phyloP scores from a whole-genome alignment of 179 eudicot species.

The Heliamphora pulchella region DNA sequence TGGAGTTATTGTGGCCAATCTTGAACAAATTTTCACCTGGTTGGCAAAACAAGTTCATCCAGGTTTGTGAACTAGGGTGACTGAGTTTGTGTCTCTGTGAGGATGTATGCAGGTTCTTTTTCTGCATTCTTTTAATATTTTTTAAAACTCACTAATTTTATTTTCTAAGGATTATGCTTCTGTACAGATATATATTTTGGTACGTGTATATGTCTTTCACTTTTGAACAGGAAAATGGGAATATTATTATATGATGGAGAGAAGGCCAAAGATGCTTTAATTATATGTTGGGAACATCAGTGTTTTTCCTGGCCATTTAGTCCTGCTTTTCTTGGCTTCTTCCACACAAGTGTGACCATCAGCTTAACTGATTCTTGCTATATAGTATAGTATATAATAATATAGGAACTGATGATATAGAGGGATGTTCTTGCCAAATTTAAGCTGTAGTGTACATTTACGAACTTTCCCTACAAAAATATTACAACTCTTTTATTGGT shows the following conservation, averaged over 20 bases:
- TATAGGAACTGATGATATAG: not conserved
- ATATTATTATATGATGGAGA: not conserved
- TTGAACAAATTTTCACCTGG: too few relatives aligned
- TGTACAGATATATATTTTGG: too few relatives aligned
- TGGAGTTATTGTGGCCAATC: too few relatives aligned
- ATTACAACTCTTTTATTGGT: not conserved
- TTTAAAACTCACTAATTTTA: too few relatives aligned
- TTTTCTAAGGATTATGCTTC: too few relatives aligned
- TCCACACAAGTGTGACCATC: not conserved
- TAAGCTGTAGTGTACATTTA: not conserved
- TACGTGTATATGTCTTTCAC: not conserved
- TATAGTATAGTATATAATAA: not conserved
- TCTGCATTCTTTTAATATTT: too few relatives aligned
- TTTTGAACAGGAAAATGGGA: not conserved
- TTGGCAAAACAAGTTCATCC: too few relatives aligned
- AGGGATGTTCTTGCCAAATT: constrained; percentile 3
- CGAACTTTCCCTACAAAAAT: not conserved
- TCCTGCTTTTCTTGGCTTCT: not conserved
- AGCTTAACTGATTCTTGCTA: not conserved
- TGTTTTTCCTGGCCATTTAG: not conserved
- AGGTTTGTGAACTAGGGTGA: too few relatives aligned
- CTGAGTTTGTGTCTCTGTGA: too few relatives aligned
- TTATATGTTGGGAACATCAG: not conserved
- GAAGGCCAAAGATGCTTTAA: not conserved
- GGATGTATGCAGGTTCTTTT: too few relatives aligned